Conservation (phyloP, 805 yeast genomes). For the Kodamaea restingae region DNA sequence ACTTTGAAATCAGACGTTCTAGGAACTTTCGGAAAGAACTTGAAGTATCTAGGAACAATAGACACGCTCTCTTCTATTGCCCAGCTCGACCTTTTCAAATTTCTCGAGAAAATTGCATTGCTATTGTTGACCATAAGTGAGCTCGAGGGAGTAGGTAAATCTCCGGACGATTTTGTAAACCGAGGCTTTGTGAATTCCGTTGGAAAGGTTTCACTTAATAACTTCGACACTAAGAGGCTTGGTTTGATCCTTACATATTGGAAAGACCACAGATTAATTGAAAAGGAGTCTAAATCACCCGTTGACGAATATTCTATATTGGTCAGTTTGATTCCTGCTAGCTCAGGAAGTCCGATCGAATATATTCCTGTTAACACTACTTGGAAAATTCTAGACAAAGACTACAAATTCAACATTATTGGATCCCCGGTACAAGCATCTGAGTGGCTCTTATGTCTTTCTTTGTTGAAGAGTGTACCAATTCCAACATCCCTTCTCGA, state of each 20-base stretch:
- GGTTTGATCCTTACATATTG: constrained; percentile 37
- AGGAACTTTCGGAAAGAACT: constrained; percentile 31
- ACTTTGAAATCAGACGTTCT: constrained; percentile 23
- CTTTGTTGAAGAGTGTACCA: constrained; percentile 22
- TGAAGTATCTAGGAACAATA: constrained; percentile 33
- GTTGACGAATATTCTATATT: constrained; percentile 21
- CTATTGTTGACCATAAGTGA: constrained; percentile 24
- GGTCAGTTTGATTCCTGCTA: constrained; percentile 18
- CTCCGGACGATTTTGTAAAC: constrained; percentile 11
- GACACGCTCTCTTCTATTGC: constrained; percentile 30
- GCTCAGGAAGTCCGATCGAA: constrained; percentile 11
- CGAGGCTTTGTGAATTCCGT: constrained; percentile 22
- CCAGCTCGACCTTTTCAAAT: constrained; percentile 28
- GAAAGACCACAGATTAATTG: constrained; percentile 29
- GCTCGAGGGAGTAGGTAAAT: constrained; percentile 18
- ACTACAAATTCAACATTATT: constrained; percentile 18
- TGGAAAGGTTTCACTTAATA: constrained; percentile 29
- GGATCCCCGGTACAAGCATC: constrained; percentile 7
- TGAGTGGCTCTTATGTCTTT: constrained; percentile 26
- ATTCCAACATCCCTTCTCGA: constrained; percentile 29
- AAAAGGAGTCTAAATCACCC: constrained; percentile 17
- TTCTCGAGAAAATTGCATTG: constrained; percentile 28
- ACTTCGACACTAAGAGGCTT: constrained; percentile 17
- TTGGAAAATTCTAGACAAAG: constrained; percentile 20
- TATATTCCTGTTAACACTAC: constrained; percentile 17